Evolutionary conservation across 2,329 filamentous ascomycete genomes (phyloP).

Genomic region (Lachnellula willkommii): DNA sequence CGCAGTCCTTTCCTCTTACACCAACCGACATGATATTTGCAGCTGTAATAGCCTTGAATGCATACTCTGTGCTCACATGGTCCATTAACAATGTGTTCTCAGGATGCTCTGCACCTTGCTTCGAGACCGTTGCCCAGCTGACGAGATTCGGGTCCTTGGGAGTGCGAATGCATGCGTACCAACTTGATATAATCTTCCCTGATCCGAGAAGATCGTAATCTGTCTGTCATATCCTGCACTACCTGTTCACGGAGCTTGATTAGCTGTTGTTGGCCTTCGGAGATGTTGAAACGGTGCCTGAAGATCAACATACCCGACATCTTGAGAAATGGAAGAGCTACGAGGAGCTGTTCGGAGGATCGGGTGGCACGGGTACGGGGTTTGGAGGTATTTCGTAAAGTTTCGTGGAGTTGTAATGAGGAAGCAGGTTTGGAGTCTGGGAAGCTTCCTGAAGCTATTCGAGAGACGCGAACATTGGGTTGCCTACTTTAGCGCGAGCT

Average conservation of each 20-base stretch:
- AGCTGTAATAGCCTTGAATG: slow-evolving; percentile 99
- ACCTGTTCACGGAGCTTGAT: slow-evolving; percentile 43
- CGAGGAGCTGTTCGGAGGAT: not conserved
- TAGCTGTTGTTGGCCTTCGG: slow-evolving; percentile 18
- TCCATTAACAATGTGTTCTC: slow-evolving; percentile 27
- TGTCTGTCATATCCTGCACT: slow-evolving; percentile 94
- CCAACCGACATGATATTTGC: slow-evolving; percentile 99
- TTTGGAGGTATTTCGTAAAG: not conserved
- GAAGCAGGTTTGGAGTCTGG: not conserved
- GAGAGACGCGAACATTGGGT: slow-evolving; percentile 10
- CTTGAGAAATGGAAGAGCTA: slow-evolving; percentile 18
- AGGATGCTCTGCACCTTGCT: not conserved
- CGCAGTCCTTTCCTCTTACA: slow-evolving; percentile 92
- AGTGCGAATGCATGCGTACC: slow-evolving; percentile 55
- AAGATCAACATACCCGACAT: slow-evolving; percentile 35
- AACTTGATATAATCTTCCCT: slow-evolving; percentile 98
- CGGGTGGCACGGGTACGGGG: not conserved
- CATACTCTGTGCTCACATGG: slow-evolving; percentile 70
- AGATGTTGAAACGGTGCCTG: slow-evolving; percentile 4
- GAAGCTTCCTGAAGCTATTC: not conserved
- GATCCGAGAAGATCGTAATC: slow-evolving; percentile 99
- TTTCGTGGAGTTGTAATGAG: slow-evolving; percentile 5
- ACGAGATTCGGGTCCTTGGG: not conserved
- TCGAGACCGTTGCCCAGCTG: not conserved
- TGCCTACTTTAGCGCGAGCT: slow-evolving; percentile 9